A percentile compares a stretch with the other conserved stretches of the same genome.
Conservation (phyloP, 371 early-diverging fungal genomes). For the Syncephalastrum racemosum region DNA sequence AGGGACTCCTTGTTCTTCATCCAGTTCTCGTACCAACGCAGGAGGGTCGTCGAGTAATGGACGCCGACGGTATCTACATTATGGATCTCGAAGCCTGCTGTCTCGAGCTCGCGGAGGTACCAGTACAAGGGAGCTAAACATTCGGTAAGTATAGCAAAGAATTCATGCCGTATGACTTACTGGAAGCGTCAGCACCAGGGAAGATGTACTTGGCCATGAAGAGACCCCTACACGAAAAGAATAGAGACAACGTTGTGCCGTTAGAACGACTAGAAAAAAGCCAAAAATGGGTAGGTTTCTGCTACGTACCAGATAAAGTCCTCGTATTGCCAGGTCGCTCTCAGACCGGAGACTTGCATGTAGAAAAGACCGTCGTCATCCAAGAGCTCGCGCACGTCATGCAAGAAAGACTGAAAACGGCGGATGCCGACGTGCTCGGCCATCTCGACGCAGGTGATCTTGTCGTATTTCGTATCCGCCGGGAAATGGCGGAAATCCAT, state of each 20-base stretch:
- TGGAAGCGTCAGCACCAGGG: conserved; percentile 97
- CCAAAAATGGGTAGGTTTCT: not conserved
- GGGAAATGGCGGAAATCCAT: conserved; percentile 98
- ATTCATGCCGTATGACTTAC: not conserved
- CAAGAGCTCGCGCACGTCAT: conserved; percentile 89
- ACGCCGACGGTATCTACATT: conserved; percentile 91
- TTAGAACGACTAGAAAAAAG: not conserved
- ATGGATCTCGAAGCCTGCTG: conserved; percentile 90
- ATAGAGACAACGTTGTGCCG: conserved; percentile 31
- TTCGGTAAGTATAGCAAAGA: not conserved
- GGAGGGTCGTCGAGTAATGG: conserved; percentile 95
- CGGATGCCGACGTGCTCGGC: conserved; percentile 97
- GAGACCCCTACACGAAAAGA: conserved; percentile 60
- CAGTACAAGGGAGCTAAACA: conserved; percentile 81
- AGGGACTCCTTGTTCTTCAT: conserved; percentile 86
- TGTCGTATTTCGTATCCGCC: conserved; percentile 79
- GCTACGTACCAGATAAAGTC: conserved; percentile 71
- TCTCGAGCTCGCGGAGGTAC: conserved; percentile 88
- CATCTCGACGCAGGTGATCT: conserved; percentile 96
- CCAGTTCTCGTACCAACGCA: conserved; percentile 98
- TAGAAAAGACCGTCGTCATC: conserved; percentile 97
- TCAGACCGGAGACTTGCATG: conserved; percentile 96
- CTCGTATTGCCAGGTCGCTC: conserved; percentile 87
- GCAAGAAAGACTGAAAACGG: conserved; percentile 88
- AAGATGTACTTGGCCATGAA: conserved; percentile 98